These are phyloP conservation scores for Funneliformis geosporum DNA, from an alignment of 192 early-diverging fungal genomes.

Conservation along the genomic window DNA sequence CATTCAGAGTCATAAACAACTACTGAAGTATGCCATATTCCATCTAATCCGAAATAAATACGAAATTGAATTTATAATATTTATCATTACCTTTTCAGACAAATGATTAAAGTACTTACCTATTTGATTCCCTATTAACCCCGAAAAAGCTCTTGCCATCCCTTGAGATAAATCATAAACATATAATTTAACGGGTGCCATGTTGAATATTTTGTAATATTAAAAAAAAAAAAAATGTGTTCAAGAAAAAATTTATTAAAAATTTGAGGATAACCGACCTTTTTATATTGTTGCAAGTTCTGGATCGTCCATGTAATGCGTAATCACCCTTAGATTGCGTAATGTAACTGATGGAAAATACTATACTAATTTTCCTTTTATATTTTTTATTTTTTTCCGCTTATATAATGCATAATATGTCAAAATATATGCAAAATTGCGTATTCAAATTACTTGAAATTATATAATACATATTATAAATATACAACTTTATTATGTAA, in stretches of 20 bases:
- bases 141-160: conserved; percentile 73
- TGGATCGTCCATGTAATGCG: too few relatives aligned
- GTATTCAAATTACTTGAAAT: too few relatives aligned
- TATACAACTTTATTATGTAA: too few relatives aligned
- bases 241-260: not conserved
- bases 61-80: conserved; percentile 8
- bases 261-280: too few relatives aligned
- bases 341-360: too few relatives aligned
- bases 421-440: too few relatives aligned
- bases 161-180: conserved; percentile 71
- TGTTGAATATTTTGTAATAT: not conserved
- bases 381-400: too few relatives aligned
- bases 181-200: conserved; percentile 45
- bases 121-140: conserved; percentile 68
- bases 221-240: not conserved
- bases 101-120: conserved; percentile 36
- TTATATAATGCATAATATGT: too few relatives aligned
- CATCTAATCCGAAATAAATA: conserved; percentile 33
- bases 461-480: too few relatives aligned
- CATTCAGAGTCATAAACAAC: conserved; percentile 76
- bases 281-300: too few relatives aligned
- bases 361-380: too few relatives aligned
- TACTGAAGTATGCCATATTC: conserved; percentile 72
- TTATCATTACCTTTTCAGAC: not conserved
- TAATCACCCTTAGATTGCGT: too few relatives aligned